Conservation (phyloP, 1,284 basidiomycete genomes). For the Waitea zeae region DNA sequence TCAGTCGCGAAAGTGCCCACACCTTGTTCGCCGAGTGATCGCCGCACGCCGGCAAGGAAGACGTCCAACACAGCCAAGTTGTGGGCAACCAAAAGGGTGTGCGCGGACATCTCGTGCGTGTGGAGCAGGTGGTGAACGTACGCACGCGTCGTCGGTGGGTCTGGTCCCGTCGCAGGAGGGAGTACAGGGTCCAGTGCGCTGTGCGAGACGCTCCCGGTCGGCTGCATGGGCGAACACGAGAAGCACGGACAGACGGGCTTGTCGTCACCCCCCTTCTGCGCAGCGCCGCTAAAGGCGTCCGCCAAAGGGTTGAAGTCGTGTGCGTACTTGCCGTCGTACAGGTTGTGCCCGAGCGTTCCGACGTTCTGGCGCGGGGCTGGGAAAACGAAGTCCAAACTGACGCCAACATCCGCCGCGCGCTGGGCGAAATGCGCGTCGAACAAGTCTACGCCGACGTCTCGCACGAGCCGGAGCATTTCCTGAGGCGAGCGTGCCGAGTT, state of each 20-base stretch:
- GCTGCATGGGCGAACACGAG: constrained; percentile 39
- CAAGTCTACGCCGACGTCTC: constrained; percentile 50
- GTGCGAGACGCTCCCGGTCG: constrained; percentile 24
- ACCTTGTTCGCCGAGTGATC: constrained; percentile 15
- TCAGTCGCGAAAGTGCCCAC: constrained; percentile 23
- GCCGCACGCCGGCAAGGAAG: constrained; percentile 44
- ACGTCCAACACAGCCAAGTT: constrained; percentile 48
- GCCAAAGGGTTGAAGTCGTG: constrained; percentile 38
- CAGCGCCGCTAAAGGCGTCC: constrained; percentile 10
- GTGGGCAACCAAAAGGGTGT: constrained; percentile 54
- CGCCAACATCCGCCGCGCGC: constrained; percentile 41
- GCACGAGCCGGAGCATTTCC: constrained; percentile 48
- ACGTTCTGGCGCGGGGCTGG: constrained; percentile 6
- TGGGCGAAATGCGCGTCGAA: constrained; percentile 61
- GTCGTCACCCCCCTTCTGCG: constrained; percentile 6
- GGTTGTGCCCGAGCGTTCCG: constrained; percentile 48
- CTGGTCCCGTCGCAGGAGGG: constrained; percentile 8
- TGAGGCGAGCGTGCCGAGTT: constrained; percentile 49
- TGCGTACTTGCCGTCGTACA: constrained; percentile 41
- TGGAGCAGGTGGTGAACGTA: constrained; percentile 71
- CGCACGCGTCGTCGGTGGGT: constrained; percentile 38
- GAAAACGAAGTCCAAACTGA: constrained; percentile 64
- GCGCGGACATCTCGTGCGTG: constrained; percentile 77
- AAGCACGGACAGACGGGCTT: constrained; percentile 34
- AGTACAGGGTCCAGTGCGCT: constrained; percentile 23